Percentiles rank a stretch among this genome's conserved stretches.
These are phyloP conservation scores for Pezizomycotina sp. DNA, from an alignment of 2,329 filamentous ascomycete species.

Conservation along the genomic window DNA sequence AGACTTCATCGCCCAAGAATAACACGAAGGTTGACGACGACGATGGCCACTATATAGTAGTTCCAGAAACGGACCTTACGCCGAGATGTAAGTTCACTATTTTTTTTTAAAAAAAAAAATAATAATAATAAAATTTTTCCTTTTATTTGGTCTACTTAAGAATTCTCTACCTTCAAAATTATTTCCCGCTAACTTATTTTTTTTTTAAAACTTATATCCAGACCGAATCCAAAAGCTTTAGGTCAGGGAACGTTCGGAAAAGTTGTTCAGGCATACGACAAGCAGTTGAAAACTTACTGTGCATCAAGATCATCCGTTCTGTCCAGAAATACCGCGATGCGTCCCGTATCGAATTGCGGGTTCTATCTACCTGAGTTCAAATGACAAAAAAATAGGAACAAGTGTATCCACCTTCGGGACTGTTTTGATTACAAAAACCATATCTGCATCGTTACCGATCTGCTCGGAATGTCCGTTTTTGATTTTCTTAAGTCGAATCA, in stretches of 20 bases:
- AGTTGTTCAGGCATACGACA: conserved; percentile 82
- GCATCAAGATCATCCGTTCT: conserved; percentile 97
- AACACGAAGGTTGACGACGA: conserved; percentile 69
- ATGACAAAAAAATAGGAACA: conserved; percentile 86
- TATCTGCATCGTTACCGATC: conserved; percentile 66
- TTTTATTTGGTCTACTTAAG: neutral
- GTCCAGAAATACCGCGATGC: conserved; percentile 97
- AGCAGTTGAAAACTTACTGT: conserved; percentile 58
- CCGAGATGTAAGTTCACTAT: conserved; percentile 56
- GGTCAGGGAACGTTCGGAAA: conserved; percentile 98
- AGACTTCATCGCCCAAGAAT: conserved; percentile 12
- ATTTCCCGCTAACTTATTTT: conserved; percentile 1
- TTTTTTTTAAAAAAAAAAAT: neutral
- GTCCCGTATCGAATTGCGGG: conserved; percentile 81
- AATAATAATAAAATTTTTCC: conserved; percentile 1
- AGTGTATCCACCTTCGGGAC: conserved; percentile 89
- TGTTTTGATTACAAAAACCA: conserved; percentile 96
- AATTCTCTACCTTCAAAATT: conserved; percentile 4
- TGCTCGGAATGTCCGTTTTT: conserved; percentile 88
- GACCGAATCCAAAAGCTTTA: conserved; percentile 74
- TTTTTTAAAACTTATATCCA: conserved; percentile 31
- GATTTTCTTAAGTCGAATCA: conserved; percentile 92
- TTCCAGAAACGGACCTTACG: conserved; percentile 69
- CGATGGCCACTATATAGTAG: conserved; percentile 91
- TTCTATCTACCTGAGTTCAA: conserved; percentile 81